phyloP scores from a whole-genome alignment of 2,329 filamentous ascomycete genomes.

The Botrytis aclada region DNA sequence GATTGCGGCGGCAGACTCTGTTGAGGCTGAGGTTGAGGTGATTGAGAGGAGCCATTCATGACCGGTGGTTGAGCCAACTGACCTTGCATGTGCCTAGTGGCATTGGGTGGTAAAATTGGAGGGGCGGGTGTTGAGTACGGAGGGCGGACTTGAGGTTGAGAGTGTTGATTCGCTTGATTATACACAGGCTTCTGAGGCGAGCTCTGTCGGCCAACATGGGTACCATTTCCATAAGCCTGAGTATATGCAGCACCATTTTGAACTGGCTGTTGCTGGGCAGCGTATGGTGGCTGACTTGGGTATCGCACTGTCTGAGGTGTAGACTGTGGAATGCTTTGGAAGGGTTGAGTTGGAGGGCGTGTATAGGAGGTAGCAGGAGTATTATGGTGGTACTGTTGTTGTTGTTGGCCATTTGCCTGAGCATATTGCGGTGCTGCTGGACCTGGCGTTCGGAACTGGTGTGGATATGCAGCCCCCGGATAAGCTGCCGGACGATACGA shows the following conservation, averaged over 20 bases:
- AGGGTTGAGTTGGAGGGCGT: conserved; percentile 29
- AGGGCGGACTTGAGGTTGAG: conserved; percentile 28
- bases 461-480: conserved; percentile 34
- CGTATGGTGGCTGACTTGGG: conserved; percentile 30
- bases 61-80: conserved; percentile 25
- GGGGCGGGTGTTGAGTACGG: conserved; percentile 31
- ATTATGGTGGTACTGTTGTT: conserved; percentile 30
- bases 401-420: conserved; percentile 24
- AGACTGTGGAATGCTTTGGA: conserved; percentile 30
- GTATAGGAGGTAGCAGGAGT: conserved; percentile 28
- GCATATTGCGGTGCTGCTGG: conserved; percentile 31
- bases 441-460: conserved; percentile 33
- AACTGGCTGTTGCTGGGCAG: conserved; percentile 28
- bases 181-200: conserved; percentile 37
- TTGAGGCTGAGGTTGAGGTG: conserved; percentile 26
- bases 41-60: conserved; percentile 31
- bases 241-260: conserved; percentile 35
- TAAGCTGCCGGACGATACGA: conserved; percentile 34
- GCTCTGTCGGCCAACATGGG: conserved; percentile 30
- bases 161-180: conserved; percentile 28
- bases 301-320: conserved; percentile 31
- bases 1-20: background rate
- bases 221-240: conserved; percentile 28
- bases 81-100: conserved; percentile 28
- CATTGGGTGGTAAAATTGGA: conserved; percentile 27